Evolutionary conservation across 768 basidiomycete species (phyloP), one percentile per base, ranked within the genome.

Genomic region (Auricularia auricula-judae): DNA sequence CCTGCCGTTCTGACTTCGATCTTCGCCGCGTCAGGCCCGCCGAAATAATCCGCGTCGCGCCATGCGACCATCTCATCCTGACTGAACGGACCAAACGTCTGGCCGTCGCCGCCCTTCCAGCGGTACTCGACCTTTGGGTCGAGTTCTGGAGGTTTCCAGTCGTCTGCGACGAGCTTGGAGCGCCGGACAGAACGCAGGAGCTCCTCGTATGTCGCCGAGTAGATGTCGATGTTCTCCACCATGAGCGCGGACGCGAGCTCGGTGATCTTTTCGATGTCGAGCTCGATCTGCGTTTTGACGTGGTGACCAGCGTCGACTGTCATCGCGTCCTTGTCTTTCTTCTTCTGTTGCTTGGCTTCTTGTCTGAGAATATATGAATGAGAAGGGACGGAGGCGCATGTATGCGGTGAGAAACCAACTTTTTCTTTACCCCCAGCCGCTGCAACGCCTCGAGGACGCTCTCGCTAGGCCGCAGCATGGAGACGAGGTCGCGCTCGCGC

Each of bases 391-490:
- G 35, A 34, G 12, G 8, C 59, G 18, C 61, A 16, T 43, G 51
- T 18, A 58, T 61, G 44, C 5, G 29, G 34, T 3, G 36, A 35
- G 16, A 18, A 8, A 63, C 71, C 16, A 56, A 75, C 71, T 64
- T 68, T 60, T 68, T 65, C 67, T 70, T 81, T 3, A 77, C 75
- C 10, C 96, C 96, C 3, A 98, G 76, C 21, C 97, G 83, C 69
- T 93, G 90, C 58, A 99, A 75, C 14, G 93, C 92, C 71, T 93
- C 90, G 36, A 98, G 77, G 2, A 98, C 88, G 0, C 91, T 91
- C 74, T 98, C 97, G 1, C 94, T 93, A 70, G 89, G 87, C 75
- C 89, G 89, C 70, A 98, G 81, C 75, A 89, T 79, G 8, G 78
- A 76, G 2, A 97, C 77, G 1, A 98, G 79, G 34, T 59, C 56